Evolutionary conservation across 371 early-diverging fungal genomes (phyloP).

Genomic region (Lichtheimia ornata): DNA sequence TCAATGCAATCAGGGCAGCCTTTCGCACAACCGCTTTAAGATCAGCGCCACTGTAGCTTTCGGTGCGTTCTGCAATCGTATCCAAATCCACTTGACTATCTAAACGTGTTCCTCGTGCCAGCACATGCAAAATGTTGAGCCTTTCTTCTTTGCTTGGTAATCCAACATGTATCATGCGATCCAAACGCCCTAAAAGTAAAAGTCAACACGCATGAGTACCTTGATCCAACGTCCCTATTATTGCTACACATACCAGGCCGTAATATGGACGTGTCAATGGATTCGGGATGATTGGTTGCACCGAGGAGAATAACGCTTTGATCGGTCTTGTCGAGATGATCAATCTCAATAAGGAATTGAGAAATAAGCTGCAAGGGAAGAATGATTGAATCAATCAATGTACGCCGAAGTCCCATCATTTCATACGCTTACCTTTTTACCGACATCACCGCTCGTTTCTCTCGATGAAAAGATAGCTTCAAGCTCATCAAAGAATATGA

Average conservation of each 20-base stretch:
- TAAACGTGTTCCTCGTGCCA: constrained; percentile 54
- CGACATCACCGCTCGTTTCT: constrained; percentile 62
- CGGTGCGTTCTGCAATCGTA: constrained; percentile 48
- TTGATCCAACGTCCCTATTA: neutral
- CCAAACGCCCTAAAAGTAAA: constrained; percentile 83
- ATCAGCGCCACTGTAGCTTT: constrained; percentile 81
- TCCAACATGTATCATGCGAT: constrained; percentile 78
- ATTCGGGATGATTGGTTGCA: constrained; percentile 90
- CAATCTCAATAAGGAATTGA: constrained; percentile 83
- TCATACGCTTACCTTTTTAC: constrained; percentile 54
- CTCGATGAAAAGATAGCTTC: constrained; percentile 84
- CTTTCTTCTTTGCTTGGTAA: constrained; percentile 72
- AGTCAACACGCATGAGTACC: neutral
- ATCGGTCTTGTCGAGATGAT: constrained; percentile 53
- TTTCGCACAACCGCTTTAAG: constrained; percentile 79
- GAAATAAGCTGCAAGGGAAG: constrained; percentile 55
- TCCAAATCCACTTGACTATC: constrained; percentile 53
- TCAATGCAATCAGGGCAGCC: constrained; percentile 68
- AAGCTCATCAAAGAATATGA: constrained; percentile 99
- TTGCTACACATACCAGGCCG: constrained; percentile 67
- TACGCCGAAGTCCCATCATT: too few species aligned
- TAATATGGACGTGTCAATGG: constrained; percentile 80
- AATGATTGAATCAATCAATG: neutral
- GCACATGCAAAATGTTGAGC: constrained; percentile 69
- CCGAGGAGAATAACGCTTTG: constrained; percentile 70